Conservation (phyloP, 176 grass and related monocot genomes). For the Carex cristatella region DNA sequence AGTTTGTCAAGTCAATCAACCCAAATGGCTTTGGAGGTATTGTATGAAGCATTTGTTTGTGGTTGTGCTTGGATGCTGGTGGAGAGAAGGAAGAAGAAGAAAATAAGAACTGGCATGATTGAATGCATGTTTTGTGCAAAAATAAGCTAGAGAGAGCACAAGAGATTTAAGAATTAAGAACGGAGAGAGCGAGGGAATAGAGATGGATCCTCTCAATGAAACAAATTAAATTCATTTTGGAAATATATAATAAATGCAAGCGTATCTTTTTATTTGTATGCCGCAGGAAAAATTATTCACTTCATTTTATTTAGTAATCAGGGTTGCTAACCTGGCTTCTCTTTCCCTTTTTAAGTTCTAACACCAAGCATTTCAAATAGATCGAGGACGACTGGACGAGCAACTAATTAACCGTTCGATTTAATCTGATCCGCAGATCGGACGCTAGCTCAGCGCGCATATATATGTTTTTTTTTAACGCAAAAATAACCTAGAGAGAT, state of each 20-base stretch:
- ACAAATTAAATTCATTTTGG: background rate
- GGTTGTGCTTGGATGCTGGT: background rate
- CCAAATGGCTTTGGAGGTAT: slow-evolving; percentile 19
- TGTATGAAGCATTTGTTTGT: background rate
- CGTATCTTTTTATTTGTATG: background rate
- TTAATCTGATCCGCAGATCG: too few species aligned
- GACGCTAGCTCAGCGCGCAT: too few species aligned
- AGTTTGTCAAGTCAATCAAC: slow-evolving; percentile 42
- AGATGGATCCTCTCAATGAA: background rate
- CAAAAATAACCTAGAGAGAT: too few species aligned
- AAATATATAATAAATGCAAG: background rate
- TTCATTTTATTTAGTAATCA: too few species aligned
- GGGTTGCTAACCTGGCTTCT: too few species aligned
- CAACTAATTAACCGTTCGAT: too few species aligned
- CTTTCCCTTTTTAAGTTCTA: too few species aligned
- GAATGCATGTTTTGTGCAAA: background rate
- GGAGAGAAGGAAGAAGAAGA: background rate
- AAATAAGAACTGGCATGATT: background rate
- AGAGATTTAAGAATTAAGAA: background rate
- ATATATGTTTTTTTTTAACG: too few species aligned
- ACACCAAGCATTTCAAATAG: too few species aligned
- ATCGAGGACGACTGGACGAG: too few species aligned
- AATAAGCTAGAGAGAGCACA: background rate
- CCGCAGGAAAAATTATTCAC: too few species aligned
- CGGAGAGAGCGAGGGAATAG: background rate